phyloP scores from a whole-genome alignment of 179 eudicot species.

The Amaranthus tricolor region DNA sequence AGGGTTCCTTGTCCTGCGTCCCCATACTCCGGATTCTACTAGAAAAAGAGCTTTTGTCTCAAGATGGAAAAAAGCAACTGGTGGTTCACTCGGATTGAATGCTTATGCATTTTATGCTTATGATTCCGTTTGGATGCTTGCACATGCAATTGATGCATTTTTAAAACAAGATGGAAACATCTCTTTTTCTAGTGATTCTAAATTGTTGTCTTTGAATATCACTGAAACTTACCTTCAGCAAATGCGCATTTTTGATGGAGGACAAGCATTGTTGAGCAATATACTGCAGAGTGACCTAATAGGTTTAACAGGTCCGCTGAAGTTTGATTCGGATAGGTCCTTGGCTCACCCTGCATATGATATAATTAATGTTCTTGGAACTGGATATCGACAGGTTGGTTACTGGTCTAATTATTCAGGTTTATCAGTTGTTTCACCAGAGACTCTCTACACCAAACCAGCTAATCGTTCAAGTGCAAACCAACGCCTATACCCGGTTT shows the following conservation, averaged over 20 bases:
- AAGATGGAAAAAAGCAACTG: slow-evolving; percentile 53
- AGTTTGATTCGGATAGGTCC: slow-evolving; percentile 56
- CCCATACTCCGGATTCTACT: slow-evolving; percentile 58
- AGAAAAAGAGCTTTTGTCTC: slow-evolving; percentile 44
- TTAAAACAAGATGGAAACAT: slow-evolving; percentile 64
- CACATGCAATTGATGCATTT: slow-evolving; percentile 74
- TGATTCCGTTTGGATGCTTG: slow-evolving; percentile 76
- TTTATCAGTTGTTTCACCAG: slow-evolving; percentile 64
- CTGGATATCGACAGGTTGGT: slow-evolving; percentile 64
- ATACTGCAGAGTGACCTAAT: slow-evolving; percentile 51
- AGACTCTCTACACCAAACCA: slow-evolving; percentile 51
- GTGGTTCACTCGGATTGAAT: slow-evolving; percentile 62
- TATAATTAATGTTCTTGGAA: slow-evolving; percentile 76
- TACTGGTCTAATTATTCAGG: slow-evolving; percentile 91
- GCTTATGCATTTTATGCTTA: slow-evolving; percentile 79
- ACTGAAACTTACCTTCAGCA: slow-evolving; percentile 54
- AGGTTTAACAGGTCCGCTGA: slow-evolving; percentile 75
- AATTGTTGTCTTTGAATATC: slow-evolving; percentile 24
- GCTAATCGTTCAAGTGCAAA: slow-evolving; percentile 56
- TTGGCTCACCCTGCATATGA: slow-evolving; percentile 69
- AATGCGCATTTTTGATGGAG: slow-evolving; percentile 68
- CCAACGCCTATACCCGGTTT: slow-evolving; percentile 52
- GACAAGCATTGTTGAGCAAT: slow-evolving; percentile 50
- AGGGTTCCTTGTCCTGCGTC: slow-evolving; percentile 72
- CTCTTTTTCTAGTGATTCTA: slow-evolving; percentile 67